Evolutionary conservation across 2,329 filamentous ascomycete species (phyloP).

Genomic region (Colletotrichum shisoi): DNA sequence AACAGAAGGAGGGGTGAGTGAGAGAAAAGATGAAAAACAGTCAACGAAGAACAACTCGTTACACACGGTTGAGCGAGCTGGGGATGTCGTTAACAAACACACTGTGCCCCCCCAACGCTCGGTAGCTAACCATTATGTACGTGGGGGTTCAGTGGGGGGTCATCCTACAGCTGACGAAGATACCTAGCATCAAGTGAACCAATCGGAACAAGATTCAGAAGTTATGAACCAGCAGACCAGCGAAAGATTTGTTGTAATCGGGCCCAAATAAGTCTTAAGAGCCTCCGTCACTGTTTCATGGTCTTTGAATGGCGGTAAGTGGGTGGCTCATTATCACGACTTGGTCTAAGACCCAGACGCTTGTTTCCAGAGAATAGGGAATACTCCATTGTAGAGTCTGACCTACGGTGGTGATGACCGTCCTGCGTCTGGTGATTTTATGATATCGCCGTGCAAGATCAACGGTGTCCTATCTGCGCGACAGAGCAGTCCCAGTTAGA

Average conservation of each 20-base stretch:
- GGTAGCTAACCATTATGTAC: neutral
- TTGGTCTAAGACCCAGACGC: neutral
- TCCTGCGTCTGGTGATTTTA: too few relatives aligned
- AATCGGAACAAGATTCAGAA: too few relatives aligned
- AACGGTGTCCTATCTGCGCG: neutral
- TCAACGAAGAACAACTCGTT: slow-evolving; percentile 1
- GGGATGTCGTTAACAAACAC: neutral
- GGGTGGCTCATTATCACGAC: neutral
- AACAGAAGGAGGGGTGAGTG: slow-evolving; percentile 29
- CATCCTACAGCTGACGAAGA: too few relatives aligned
- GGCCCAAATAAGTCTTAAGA: too few relatives aligned
- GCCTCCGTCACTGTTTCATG: too few relatives aligned
- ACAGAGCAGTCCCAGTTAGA: neutral
- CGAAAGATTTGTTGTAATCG: too few relatives aligned
- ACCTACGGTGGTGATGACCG: too few relatives aligned
- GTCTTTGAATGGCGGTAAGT: neutral
- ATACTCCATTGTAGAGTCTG: too few relatives aligned
- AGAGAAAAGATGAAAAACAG: slow-evolving; percentile 5
- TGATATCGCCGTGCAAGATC: neutral
- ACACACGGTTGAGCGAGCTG: neutral
- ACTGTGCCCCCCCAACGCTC: neutral
- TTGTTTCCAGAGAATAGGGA: neutral
- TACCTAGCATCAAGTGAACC: too few relatives aligned
- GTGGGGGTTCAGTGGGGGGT: neutral
- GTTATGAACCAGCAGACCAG: too few relatives aligned